These are phyloP conservation scores for Malassezia cuniculi DNA, from an alignment of 1,284 basidiomycete genomes.

Conservation along the genomic window DNA sequence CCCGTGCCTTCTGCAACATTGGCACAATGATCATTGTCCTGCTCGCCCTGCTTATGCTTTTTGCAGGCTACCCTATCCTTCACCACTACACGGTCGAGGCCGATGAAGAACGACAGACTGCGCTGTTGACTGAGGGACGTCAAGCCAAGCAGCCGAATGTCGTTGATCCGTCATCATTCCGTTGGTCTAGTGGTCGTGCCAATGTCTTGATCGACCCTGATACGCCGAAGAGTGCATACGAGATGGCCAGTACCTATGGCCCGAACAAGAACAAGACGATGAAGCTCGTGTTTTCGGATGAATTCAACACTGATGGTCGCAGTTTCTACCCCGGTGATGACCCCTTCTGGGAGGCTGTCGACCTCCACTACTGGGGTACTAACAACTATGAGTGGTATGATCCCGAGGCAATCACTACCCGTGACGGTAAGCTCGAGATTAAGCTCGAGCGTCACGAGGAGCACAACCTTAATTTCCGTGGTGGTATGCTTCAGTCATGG, in stretches of 20 bases:
- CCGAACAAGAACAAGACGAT: conserved; percentile 9
- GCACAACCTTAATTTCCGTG: conserved; percentile 34
- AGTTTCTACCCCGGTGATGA: conserved; percentile 47
- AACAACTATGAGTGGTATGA: conserved; percentile 41
- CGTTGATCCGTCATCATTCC: not conserved
- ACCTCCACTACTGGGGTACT: conserved; percentile 23
- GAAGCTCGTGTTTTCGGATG: conserved; percentile 58
- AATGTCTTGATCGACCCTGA: conserved; percentile 19
- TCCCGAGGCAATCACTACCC: conserved; percentile 29
- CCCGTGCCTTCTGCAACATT: conserved; percentile 17
- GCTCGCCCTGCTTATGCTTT: conserved; percentile 14
- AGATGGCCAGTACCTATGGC: conserved; percentile 15
- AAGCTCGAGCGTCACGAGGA: conserved; percentile 18
- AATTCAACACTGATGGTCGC: conserved; percentile 58
- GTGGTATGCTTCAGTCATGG: conserved; percentile 36
- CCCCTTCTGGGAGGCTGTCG: conserved; percentile 35
- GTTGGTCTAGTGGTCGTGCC: no score
- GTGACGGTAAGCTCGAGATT: conserved; percentile 21
- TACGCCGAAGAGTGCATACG: conserved; percentile 10
- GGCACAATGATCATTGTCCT: conserved; percentile 10
- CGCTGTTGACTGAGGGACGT: no score
- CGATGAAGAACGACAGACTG: no score
- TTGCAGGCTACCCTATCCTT: conserved; percentile 22
- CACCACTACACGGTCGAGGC: no score
- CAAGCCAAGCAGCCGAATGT: not conserved